phyloP scores from a whole-genome alignment of 495 filamentous ascomycete genomes.

The Peziza echinospora region DNA sequence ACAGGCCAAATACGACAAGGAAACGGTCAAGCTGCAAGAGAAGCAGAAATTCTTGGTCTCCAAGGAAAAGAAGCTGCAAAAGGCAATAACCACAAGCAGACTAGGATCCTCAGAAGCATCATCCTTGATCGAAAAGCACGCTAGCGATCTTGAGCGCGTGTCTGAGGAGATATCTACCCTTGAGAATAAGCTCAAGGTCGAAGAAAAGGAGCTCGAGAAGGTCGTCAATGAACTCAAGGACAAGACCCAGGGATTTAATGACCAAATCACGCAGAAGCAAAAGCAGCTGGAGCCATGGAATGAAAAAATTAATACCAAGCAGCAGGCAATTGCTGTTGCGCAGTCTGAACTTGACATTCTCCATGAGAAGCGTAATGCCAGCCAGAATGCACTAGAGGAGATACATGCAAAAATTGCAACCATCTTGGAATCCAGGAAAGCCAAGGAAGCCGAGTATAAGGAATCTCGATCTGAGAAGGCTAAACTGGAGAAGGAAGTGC shows the following conservation, averaged over 20 bases:
- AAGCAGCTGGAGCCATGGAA: constrained; percentile 93
- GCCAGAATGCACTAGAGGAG: constrained; percentile 61
- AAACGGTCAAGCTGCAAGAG: constrained; percentile 90
- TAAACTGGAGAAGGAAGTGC: constrained; percentile 50
- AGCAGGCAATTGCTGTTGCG: constrained; percentile 78
- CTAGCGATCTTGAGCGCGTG: constrained; percentile 55
- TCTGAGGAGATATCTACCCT: constrained; percentile 44
- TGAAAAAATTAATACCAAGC: constrained; percentile 86
- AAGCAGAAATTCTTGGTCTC: constrained; percentile 77
- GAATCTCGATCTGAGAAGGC: constrained; percentile 50
- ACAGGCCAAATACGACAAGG: constrained; percentile 80
- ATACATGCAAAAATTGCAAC: constrained; percentile 52
- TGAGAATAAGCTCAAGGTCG: constrained; percentile 48
- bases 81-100: constrained; percentile 49
- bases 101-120: constrained; percentile 51
- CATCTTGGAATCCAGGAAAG: constrained; percentile 44
- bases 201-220: constrained; percentile 57
- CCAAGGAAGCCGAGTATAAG: constrained; percentile 54
- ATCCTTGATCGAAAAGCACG: constrained; percentile 53
- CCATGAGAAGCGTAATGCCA: constrained; percentile 67
- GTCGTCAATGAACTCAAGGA: constrained; percentile 65
- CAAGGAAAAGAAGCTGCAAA: constrained; percentile 91
- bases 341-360: constrained; percentile 86
- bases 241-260: constrained; percentile 83
- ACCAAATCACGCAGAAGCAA: constrained; percentile 79